Percentiles rank a stretch among this genome's conserved stretches.
Conservation (phyloP, 805 yeast genomes). For the Ogataea polymorpha region DNA sequence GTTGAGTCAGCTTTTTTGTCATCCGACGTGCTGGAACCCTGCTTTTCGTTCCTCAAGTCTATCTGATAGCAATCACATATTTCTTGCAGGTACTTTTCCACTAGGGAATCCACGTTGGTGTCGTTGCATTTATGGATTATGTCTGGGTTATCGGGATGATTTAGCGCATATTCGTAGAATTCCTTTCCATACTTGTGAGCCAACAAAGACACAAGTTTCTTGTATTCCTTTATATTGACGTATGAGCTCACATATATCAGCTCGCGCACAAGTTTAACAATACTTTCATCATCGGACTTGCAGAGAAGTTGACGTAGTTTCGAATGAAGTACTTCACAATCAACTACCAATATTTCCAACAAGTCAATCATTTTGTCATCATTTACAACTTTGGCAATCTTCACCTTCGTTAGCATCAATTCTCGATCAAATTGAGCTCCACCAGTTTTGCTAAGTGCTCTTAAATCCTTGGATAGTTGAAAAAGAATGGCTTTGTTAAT, state of each 20-base stretch:
- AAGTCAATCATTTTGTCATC: slow-evolving; percentile 27
- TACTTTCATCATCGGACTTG: slow-evolving; percentile 18
- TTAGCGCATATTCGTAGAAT: slow-evolving; percentile 21
- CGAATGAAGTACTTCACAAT: slow-evolving; percentile 24
- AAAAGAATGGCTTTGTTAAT: slow-evolving; percentile 22
- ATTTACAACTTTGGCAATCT: slow-evolving; percentile 21
- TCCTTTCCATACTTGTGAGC: slow-evolving; percentile 24
- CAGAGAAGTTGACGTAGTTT: slow-evolving; percentile 17
- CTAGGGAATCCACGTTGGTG: slow-evolving; percentile 26
- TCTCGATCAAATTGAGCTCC: slow-evolving; percentile 25
- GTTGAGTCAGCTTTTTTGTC: slow-evolving; percentile 3
- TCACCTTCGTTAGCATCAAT: slow-evolving; percentile 18
- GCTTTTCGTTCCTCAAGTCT: slow-evolving; percentile 24
- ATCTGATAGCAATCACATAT: slow-evolving; percentile 29
- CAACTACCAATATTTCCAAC: slow-evolving; percentile 22
- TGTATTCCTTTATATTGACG: slow-evolving; percentile 24
- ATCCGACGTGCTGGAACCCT: slow-evolving; percentile 6
- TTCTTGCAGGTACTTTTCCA: slow-evolving; percentile 28
- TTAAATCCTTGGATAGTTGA: slow-evolving; percentile 24
- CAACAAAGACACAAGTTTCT: slow-evolving; percentile 20
- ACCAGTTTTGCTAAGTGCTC: slow-evolving; percentile 5
- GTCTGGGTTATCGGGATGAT: slow-evolving; percentile 14
- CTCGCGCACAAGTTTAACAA: slow-evolving; percentile 16
- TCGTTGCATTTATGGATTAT: slow-evolving; percentile 27
- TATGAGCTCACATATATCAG: slow-evolving; percentile 21